These are phyloP conservation scores for Mariannaea sp. DNA, from an alignment of 2,329 filamentous ascomycete genomes.

Conservation along the genomic window DNA sequence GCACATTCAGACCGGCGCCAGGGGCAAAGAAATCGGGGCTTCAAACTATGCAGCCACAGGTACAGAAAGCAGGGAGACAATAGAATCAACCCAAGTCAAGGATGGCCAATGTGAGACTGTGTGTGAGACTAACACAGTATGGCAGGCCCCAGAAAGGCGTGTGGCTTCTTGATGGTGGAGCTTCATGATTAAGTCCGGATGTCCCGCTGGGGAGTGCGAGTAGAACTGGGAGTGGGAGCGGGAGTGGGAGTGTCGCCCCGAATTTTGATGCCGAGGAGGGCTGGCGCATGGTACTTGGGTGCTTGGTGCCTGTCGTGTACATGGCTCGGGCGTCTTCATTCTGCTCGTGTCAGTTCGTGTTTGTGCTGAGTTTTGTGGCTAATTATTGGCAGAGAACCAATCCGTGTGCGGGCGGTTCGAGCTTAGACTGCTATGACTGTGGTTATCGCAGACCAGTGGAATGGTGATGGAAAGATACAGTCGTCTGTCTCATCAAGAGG, in stretches of 20 bases:
- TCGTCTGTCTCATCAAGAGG: not conserved
- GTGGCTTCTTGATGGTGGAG: slow-evolving; percentile 14
- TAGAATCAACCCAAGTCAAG: not conserved
- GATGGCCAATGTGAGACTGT: slow-evolving; percentile 7
- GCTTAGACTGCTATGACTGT: not conserved
- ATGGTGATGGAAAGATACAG: slow-evolving; percentile 6
- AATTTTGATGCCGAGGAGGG: not conserved
- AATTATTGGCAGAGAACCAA: slow-evolving; percentile 11
- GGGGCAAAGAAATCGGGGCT: not conserved
- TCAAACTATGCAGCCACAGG: not conserved
- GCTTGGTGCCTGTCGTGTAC: too few relatives aligned
- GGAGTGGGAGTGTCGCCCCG: slow-evolving; percentile 11
- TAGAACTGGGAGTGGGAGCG: slow-evolving; percentile 7
- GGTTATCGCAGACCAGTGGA: slow-evolving; percentile 4
- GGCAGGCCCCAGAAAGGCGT: slow-evolving; percentile 5
- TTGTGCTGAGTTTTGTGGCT: slow-evolving; percentile 15
- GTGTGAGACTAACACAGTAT: slow-evolving; percentile 17
- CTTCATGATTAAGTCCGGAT: slow-evolving; percentile 19
- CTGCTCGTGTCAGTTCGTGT: slow-evolving; percentile 19
- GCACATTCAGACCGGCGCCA: slow-evolving; percentile 3
- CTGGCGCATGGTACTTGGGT: slow-evolving; percentile 14
- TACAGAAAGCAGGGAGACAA: slow-evolving; percentile 10
- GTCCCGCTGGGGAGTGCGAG: slow-evolving; percentile 11
- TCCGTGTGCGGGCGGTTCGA: not conserved
- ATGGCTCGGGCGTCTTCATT: too few relatives aligned